Evolutionary conservation across 1,284 basidiomycete genomes (phyloP).

Genomic region (Cutaneotrichosporon arboriforme): DNA sequence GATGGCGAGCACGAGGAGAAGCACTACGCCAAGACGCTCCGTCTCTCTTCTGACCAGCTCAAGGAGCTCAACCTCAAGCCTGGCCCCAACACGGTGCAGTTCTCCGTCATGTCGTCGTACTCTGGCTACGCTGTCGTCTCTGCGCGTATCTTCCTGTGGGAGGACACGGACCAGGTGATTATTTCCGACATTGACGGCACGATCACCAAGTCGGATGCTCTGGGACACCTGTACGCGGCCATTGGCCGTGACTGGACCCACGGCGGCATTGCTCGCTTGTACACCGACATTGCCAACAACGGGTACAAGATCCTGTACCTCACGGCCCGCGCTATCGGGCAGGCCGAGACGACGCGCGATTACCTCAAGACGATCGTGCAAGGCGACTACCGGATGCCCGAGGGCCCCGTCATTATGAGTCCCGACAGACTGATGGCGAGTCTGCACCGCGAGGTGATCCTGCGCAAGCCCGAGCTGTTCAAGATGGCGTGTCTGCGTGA

Average conservation of each 20-base stretch:
- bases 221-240: constrained; percentile 97
- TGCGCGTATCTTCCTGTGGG: constrained; percentile 94
- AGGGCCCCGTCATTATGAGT: constrained; percentile 98
- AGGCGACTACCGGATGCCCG: constrained; percentile 89
- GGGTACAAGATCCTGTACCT: constrained; percentile 99
- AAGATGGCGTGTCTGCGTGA: constrained; percentile 99
- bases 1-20: constrained; percentile 16
- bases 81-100: constrained; percentile 88
- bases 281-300: constrained; percentile 92
- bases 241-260: constrained; percentile 99
- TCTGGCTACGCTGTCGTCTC: constrained; percentile 81
- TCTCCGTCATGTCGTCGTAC: constrained; percentile 76
- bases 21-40: constrained; percentile 84
- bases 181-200: constrained; percentile 99
- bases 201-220: constrained; percentile 97
- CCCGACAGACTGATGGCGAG: constrained; percentile 94
- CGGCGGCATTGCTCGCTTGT: constrained; percentile 93
- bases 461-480: constrained; percentile 98
- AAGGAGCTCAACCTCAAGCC: constrained; percentile 80
- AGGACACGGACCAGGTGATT: constrained; percentile 79
- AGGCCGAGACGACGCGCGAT: constrained; percentile 93
- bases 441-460: constrained; percentile 93
- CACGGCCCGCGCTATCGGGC: constrained; percentile 94
- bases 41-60: constrained; percentile 80
- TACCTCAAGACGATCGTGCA: constrained; percentile 94